Evolutionary conservation across 1,139 yeast species (phyloP), one percentile per base, ranked within the genome.

Genomic region (Yamadazyma oceani): DNA sequence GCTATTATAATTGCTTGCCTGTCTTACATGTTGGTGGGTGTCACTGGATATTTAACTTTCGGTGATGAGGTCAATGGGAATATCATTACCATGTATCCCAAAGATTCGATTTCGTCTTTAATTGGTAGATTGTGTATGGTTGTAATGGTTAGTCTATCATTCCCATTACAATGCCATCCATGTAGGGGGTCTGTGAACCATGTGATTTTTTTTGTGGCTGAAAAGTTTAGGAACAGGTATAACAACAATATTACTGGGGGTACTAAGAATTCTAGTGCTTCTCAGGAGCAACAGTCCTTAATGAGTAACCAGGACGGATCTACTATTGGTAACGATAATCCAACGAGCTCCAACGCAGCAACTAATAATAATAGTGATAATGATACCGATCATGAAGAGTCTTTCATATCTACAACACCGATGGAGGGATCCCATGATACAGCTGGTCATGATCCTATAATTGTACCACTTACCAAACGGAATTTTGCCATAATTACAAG

Each of bases 21-120:
- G 1, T 64, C 84, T 14, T 84, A 84, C 54, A 56, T 85, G 30
- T 48, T 80, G 5, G 95, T 90, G 25, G 96, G 97, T 0, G 55
- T 88, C 7, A 58, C 82, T 10, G 98, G 98, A 0, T 92, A 92
- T 60, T 66, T 88, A 45, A 83, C 95, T 1, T 92, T 86, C 62
- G 98, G 98, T 11, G 70, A 78, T 50, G 62, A 73, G 10, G 86
- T 89, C 15, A 63, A 73, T 32, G 85, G 87, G 28, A 83, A 84
- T 50, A 80, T 84, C 45, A 78, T 84, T 45, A 79, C 81, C 34
- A 74, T 83, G 75, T 84, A 84, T 54, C 83, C 89, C 1, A 73
- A 73, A 32, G 57, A 63, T 46, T 73, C 84, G 0, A 48, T 71
- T 1, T 68, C 80, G 14, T 78, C 87, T 6, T 77, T 85, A 5